Conservation (phyloP, 2,329 filamentous ascomycete genomes). For the Fusarium nodosum region DNA sequence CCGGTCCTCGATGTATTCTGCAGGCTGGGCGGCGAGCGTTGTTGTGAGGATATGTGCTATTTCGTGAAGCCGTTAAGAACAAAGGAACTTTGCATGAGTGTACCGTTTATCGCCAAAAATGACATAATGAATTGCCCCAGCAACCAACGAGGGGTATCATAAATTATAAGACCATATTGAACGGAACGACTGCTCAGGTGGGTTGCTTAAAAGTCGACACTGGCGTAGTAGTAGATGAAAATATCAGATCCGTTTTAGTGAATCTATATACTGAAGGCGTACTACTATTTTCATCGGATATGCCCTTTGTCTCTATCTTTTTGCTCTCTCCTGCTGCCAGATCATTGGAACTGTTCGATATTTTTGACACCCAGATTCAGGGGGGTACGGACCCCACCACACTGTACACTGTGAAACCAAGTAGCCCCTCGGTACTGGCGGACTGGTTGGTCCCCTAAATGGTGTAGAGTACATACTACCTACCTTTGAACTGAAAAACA, state of each 20-base stretch:
- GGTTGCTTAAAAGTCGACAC: neutral
- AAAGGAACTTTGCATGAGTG: conserved; percentile 26
- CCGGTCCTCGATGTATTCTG: conserved; percentile 24
- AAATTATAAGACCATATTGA: neutral
- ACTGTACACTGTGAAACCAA: neutral
- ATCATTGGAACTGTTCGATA: neutral
- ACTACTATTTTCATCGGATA: neutral
- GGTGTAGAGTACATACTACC: neutral
- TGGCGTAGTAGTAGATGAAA: neutral
- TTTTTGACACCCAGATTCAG: neutral
- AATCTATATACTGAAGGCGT: rapidly evolving
- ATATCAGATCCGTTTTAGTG: neutral
- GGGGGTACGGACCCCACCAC: neutral
- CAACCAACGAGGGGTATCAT: conserved; percentile 36
- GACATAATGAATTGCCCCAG: conserved; percentile 49
- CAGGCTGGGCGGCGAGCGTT: conserved; percentile 24
- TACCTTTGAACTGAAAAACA: no score
- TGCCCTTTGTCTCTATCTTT: neutral
- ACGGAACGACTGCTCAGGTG: neutral
- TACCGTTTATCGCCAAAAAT: conserved; percentile 24
- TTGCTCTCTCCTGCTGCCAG: neutral
- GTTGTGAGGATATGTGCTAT: conserved; percentile 35
- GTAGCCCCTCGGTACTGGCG: neutral
- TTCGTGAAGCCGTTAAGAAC: conserved; percentile 39
- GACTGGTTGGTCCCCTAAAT: neutral